Conservation (phyloP, 163 green algal species). For the Scenedesmus sp. region DNA sequence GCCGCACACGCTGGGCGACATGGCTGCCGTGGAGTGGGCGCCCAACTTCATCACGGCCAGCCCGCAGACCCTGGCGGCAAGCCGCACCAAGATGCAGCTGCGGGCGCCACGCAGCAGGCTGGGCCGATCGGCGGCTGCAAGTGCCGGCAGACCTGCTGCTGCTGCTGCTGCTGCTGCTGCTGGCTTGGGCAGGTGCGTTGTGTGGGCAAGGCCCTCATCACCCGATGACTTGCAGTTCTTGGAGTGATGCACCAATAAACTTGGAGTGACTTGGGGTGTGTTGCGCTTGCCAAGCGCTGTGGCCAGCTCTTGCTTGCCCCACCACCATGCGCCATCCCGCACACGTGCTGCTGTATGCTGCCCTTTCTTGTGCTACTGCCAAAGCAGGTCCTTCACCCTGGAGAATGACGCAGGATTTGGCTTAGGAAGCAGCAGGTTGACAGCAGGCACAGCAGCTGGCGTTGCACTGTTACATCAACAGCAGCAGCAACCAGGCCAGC, state of each 20-base stretch:
- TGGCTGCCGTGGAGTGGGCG: conserved; percentile 38
- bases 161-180: neutral
- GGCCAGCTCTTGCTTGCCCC: neutral
- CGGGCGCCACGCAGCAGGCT: conserved; percentile 1
- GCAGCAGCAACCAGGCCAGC: neutral
- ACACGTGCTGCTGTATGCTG: neutral
- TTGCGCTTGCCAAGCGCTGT: too few relatives aligned
- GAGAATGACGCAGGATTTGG: neutral
- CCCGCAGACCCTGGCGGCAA: conserved; percentile 12
- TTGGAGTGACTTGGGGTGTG: too few relatives aligned
- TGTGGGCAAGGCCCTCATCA: neutral
- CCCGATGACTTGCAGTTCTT: neutral
- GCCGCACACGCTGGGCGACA: conserved; percentile 42
- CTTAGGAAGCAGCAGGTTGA: neutral
- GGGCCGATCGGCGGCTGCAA: neutral
- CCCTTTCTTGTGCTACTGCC: neutral
- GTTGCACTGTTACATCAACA: neutral
- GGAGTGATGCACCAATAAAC: too few relatives aligned
- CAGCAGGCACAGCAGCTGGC: conserved; percentile 10
- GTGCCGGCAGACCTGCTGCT: neutral
- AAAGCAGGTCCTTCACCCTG: neutral
- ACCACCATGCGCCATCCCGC: neutral
- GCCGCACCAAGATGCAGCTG: conserved; percentile 39
- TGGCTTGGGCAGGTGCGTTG: neutral
- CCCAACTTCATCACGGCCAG: conserved; percentile 31